These are phyloP conservation scores for Fusarium penzigii DNA, from an alignment of 2,329 filamentous ascomycete genomes.

Conservation along the genomic window DNA sequence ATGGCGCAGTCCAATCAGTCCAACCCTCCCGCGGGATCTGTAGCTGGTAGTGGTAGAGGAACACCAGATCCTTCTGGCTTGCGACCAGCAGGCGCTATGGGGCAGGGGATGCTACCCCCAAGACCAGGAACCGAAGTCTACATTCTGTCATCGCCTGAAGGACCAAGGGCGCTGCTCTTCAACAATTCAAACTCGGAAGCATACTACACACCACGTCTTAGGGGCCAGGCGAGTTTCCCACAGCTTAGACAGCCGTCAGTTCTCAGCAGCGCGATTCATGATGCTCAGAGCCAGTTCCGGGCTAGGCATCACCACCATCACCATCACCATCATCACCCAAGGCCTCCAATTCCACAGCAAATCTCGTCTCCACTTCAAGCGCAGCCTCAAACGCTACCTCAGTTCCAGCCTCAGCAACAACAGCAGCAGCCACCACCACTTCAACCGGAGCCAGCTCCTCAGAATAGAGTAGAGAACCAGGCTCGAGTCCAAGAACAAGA, in stretches of 20 bases:
- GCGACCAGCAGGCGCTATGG: constrained; percentile 32
- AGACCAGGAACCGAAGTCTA: constrained; percentile 53
- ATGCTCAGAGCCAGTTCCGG: constrained; percentile 20
- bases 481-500: constrained; percentile 25
- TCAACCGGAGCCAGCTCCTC: constrained; percentile 29
- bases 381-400: constrained; percentile 9
- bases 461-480: constrained; percentile 17
- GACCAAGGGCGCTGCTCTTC: constrained; percentile 59
- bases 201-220: constrained; percentile 50
- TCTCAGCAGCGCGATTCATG: constrained; percentile 13
- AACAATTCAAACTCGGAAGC: constrained; percentile 50
- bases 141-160: constrained; percentile 60
- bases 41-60: constrained; percentile 46
- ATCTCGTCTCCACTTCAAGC: constrained; percentile 10
- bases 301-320: constrained; percentile 30
- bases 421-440: constrained; percentile 18
- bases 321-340: constrained; percentile 25
- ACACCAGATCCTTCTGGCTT: constrained; percentile 44
- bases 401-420: constrained; percentile 9
- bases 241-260: constrained; percentile 26
- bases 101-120: constrained; percentile 13
- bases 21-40: constrained; percentile 37
- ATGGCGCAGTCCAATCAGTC: constrained; percentile 42
- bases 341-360: constrained; percentile 13
- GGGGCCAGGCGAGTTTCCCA: constrained; percentile 28